Evolutionary conservation across 495 filamentous ascomycete genomes (phyloP).

Genomic region (Daldinia grandis): DNA sequence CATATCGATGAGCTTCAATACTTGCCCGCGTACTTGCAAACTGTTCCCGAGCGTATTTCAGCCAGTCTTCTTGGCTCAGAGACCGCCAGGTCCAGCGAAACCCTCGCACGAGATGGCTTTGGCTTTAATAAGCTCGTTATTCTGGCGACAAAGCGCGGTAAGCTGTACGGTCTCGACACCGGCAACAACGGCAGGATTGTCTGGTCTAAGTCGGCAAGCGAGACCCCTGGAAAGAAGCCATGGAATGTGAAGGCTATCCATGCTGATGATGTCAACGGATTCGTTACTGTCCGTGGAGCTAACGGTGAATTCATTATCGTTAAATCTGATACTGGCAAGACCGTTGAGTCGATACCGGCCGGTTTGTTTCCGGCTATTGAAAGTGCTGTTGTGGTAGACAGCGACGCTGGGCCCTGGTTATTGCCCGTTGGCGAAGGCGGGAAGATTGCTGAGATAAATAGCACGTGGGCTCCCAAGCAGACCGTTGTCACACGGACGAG

Average conservation of each 20-base stretch:
- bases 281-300: conserved; percentile 65
- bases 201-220: conserved; percentile 72
- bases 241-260: conserved; percentile 77
- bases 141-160: conserved; percentile 80
- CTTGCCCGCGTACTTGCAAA: conserved; percentile 76
- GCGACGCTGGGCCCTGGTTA: conserved; percentile 57
- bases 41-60: conserved; percentile 70
- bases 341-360: conserved; percentile 52
- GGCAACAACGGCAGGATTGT: conserved; percentile 77
- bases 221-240: conserved; percentile 58
- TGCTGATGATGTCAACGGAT: conserved; percentile 61
- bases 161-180: conserved; percentile 79
- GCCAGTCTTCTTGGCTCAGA: conserved; percentile 72
- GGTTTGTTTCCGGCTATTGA: conserved; percentile 51
- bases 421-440: conserved; percentile 59
- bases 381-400: conserved; percentile 61
- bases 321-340: conserved; percentile 65
- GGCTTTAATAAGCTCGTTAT: conserved; percentile 85
- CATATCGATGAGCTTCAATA: conserved; percentile 81
- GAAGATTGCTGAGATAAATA: conserved; percentile 51
- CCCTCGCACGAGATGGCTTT: conserved; percentile 75
- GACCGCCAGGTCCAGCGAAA: conserved; percentile 56
- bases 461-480: conserved; percentile 53
- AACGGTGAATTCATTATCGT: conserved; percentile 66
- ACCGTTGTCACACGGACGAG: conserved; percentile 69